Evolutionary conservation across 1,284 basidiomycete species (phyloP), one percentile per base, ranked within the genome.

Genomic region (Apiotrichum laibachii): DNA sequence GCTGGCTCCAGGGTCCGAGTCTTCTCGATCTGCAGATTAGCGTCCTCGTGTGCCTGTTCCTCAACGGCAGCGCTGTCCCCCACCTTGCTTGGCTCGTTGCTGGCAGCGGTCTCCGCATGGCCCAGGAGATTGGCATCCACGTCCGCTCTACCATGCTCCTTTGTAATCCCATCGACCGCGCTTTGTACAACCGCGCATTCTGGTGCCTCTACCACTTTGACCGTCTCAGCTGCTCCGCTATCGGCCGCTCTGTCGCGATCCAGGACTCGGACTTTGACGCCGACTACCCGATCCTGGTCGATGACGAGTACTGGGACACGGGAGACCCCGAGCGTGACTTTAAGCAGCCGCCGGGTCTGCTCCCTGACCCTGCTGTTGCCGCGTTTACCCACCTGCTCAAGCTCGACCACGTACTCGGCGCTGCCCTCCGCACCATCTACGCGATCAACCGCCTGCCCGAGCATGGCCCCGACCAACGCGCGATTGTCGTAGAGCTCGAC

Each of bases 211-310:
- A 75, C 60, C 73, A 77, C 57, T 69, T 79, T 52, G 77, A 79
- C 56, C 80, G 88, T 44, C 74, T 82, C 56, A 81, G 85, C 56
- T 89, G 88, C 65, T 82, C 86, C 5, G 83, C 83, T 0, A 80
- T 93, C 19, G 92, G 91, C 12, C 80, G 91, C 26, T 88, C 90
- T 0, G 87, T 88, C 70, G 87, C 87, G 4, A 85, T 92, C 47
- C 88, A 90, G 60, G 89, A 92, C 61, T 89, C 91, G 72, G 91
- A 92, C 68, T 87, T 89, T 65, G 89, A 92, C 67, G 77, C 89
- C 5, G 86, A 89, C 42, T 80, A 88, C 50, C 89, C 90, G 1
- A 78, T 89, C 10, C 88, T 90, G 69, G 86, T 93, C 8, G 88
- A 92, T 64, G 92, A 95, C 69, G 88, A 92, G 63, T 90, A 86